These are phyloP conservation scores for Lipomyces yamadae DNA, from an alignment of 805 yeast species.

Conservation along the genomic window DNA sequence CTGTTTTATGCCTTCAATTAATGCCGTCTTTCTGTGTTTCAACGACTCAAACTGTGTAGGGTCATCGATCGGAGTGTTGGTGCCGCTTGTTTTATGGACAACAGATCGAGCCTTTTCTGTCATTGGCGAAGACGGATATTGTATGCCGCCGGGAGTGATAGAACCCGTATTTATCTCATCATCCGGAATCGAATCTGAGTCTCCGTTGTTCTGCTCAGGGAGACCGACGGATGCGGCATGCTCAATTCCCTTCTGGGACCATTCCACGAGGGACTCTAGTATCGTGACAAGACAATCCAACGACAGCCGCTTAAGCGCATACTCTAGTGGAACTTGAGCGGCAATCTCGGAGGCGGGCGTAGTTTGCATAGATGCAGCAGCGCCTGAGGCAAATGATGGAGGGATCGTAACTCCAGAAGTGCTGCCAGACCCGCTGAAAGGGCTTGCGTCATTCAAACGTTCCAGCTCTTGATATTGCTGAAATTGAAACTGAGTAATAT, in stretches of 20 bases:
- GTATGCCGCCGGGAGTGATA: conserved; percentile 10
- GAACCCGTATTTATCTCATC: conserved; percentile 11
- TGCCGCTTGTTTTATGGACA: conserved; percentile 18
- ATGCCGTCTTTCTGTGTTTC: conserved; percentile 80
- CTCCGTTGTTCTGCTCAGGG: conserved; percentile 11
- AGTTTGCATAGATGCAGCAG: conserved; percentile 22
- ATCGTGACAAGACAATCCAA: conserved; percentile 81
- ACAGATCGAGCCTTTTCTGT: conserved; percentile 12
- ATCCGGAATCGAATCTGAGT: conserved; percentile 25
- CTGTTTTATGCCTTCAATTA: conserved; percentile 74
- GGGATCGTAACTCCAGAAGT: conserved; percentile 49
- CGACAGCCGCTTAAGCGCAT: conserved; percentile 80
- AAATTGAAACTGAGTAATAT: conserved; percentile 71
- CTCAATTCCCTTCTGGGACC: conserved; percentile 73
- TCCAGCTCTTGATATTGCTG: conserved; percentile 55
- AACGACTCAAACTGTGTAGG: conserved; percentile 83
- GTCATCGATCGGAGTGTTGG: conserved; percentile 54
- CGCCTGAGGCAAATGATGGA: conserved; percentile 68
- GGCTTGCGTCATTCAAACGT: conserved; percentile 17
- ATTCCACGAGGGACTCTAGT: conserved; percentile 75
- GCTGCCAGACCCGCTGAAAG: conserved; percentile 15
- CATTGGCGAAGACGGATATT: conserved; percentile 7
- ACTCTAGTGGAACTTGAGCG: conserved; percentile 63
- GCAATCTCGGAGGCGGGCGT: conserved; percentile 19
- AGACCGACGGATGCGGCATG: not conserved